A percentile compares a stretch with the other conserved stretches of the same genome.
Evolutionary conservation across 192 early-diverging fungal genomes (phyloP).

Genomic region (Coemansia asiatica): DNA sequence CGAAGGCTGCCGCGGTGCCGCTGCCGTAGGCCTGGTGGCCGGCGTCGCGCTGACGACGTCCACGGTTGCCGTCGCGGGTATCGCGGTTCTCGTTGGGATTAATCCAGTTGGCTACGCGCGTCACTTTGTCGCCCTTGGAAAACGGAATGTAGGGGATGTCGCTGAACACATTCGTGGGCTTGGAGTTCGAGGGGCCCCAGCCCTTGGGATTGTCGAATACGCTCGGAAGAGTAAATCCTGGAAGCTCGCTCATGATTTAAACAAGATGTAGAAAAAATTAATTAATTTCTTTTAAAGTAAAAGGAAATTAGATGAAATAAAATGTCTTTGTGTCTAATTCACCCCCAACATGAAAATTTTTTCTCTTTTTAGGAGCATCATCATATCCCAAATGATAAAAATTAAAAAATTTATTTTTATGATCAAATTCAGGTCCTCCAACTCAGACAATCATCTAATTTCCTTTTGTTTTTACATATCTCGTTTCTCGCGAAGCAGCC

Average conservation of each 20-base stretch:
- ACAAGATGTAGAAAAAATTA: too few species aligned
- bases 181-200: slow-evolving; percentile 79
- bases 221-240: slow-evolving; percentile 73
- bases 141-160: slow-evolving; percentile 95
- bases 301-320: too few species aligned
- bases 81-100: slow-evolving; percentile 65
- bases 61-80: slow-evolving; percentile 51
- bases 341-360: too few species aligned
- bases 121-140: slow-evolving; percentile 93
- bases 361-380: too few species aligned
- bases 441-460: too few species aligned
- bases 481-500: slow-evolving; percentile 18
- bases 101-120: slow-evolving; percentile 93
- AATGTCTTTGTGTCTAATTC: too few species aligned
- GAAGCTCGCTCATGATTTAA: slow-evolving; percentile 42
- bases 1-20: slow-evolving; percentile 79
- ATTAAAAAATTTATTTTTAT: too few species aligned
- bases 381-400: too few species aligned
- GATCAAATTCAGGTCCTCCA: too few species aligned
- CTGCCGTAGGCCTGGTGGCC: slow-evolving; percentile 81
- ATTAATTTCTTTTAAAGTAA: too few species aligned
- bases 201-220: slow-evolving; percentile 81
- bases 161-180: slow-evolving; percentile 64
- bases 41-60: slow-evolving; percentile 47
- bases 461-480: too few species aligned